Percentiles rank a stretch among this genome's conserved stretches.
Evolutionary conservation across 176 grass and related monocot genomes (phyloP).

Genomic region (Avena sativa): DNA sequence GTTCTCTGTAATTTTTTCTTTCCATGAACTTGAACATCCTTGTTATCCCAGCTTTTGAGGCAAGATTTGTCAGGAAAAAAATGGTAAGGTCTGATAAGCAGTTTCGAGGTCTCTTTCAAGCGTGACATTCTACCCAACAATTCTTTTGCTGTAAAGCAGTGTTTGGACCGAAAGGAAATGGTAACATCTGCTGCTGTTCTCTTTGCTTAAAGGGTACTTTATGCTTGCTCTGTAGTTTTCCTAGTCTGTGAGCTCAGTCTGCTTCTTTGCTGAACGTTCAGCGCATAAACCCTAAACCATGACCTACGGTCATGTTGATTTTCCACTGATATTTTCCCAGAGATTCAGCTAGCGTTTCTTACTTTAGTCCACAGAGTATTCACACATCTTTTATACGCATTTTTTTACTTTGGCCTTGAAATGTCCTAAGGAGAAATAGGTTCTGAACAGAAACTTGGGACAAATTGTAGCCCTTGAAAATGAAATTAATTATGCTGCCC

Average conservation of each 20-base stretch:
- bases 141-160: not conserved
- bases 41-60: slow-evolving; percentile 30
- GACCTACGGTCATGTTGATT: not conserved
- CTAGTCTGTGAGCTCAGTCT: slow-evolving; percentile 11
- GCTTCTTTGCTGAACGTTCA: not conserved
- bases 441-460: not conserved
- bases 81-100: slow-evolving; percentile 1
- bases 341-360: no score
- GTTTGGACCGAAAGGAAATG: slow-evolving; percentile 24
- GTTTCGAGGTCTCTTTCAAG: not conserved
- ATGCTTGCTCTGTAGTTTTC: not conserved
- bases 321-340: not conserved
- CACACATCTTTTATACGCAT: no score
- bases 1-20: not conserved
- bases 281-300: slow-evolving; percentile 1
- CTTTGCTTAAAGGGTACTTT: slow-evolving; percentile 20
- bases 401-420: no score
- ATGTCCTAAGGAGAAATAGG: no score
- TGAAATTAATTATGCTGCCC: no score
- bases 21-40: not conserved
- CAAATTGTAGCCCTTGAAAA: not conserved
- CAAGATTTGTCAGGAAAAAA: slow-evolving; percentile 36
- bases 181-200: not conserved
- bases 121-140: slow-evolving; percentile 18
- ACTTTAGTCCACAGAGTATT: no score